Evolutionary conservation across 2,329 filamentous ascomycete species (phyloP).

Genomic region (Emydomyces testavorans): DNA sequence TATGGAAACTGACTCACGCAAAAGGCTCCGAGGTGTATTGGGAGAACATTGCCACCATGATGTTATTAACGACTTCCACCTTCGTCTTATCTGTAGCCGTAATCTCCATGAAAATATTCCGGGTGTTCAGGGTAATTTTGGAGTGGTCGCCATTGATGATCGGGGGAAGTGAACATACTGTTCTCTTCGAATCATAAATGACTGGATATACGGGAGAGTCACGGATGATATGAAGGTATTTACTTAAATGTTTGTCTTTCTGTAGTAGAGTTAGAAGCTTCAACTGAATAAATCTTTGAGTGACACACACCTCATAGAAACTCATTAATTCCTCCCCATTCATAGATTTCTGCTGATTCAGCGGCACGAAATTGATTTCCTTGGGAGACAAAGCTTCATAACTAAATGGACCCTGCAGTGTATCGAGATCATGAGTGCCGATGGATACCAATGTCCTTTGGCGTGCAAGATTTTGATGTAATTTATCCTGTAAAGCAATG

Average conservation of each 20-base stretch:
- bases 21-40: conserved; percentile 78
- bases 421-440: conserved; percentile 92
- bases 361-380: conserved; percentile 77
- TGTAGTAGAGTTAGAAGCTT: conserved; percentile 15
- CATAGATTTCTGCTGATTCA: conserved; percentile 88
- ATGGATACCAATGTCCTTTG: conserved; percentile 92
- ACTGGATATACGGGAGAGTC: conserved; percentile 92
- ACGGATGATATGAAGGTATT: conserved; percentile 85
- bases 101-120: conserved; percentile 92
- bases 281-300: not conserved
- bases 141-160: conserved; percentile 98
- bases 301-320: conserved; percentile 59
- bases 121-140: conserved; percentile 85
- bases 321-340: conserved; percentile 78
- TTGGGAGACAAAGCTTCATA: conserved; percentile 89
- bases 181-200: conserved; percentile 78
- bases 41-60: conserved; percentile 95
- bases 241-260: conserved; percentile 83
- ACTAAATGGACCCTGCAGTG: conserved; percentile 84
- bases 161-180: conserved; percentile 84
- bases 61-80: conserved; percentile 88
- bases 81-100: conserved; percentile 95
- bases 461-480: conserved; percentile 89
- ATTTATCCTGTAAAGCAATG: conserved; percentile 94
- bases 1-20: conserved; percentile 41